Percentiles rank a stretch among this genome's conserved stretches.
phyloP scores from a whole-genome alignment of 768 basidiomycete genomes.

The Tulasnella sp. region DNA sequence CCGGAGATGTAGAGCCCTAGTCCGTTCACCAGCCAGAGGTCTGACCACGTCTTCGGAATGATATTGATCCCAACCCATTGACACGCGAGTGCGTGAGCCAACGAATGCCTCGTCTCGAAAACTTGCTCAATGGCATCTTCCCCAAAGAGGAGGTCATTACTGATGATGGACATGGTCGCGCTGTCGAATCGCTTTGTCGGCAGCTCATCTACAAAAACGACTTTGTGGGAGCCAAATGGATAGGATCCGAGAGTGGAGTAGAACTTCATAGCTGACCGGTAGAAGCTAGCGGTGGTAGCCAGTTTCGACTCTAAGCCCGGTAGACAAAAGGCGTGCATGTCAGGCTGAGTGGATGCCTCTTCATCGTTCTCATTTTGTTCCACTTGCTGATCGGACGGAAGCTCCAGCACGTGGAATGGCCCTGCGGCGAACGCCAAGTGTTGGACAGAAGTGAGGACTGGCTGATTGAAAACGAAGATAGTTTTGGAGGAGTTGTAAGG shows the following conservation, averaged over 20 bases:
- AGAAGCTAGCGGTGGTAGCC: slow-evolving; percentile 53
- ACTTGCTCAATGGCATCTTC: slow-evolving; percentile 89
- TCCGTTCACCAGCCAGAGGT: slow-evolving; percentile 95
- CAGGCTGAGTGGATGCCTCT: slow-evolving; percentile 45
- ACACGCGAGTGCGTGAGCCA: slow-evolving; percentile 80
- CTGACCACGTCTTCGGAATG: slow-evolving; percentile 83
- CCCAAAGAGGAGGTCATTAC: slow-evolving; percentile 72
- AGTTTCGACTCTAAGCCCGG: slow-evolving; percentile 76
- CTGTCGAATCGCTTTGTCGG: slow-evolving; percentile 72
- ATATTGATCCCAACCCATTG: slow-evolving; percentile 98
- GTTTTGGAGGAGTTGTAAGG: slow-evolving; percentile 89
- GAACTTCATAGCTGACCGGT: slow-evolving; percentile 86
- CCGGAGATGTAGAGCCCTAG: slow-evolving; percentile 83
- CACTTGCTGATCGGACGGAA: slow-evolving; percentile 45
- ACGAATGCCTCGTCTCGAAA: slow-evolving; percentile 73
- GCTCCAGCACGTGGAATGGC: slow-evolving; percentile 71
- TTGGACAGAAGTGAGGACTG: slow-evolving; percentile 82
- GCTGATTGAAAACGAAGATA: slow-evolving; percentile 85
- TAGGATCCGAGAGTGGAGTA: slow-evolving; percentile 88
- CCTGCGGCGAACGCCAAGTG: slow-evolving; percentile 95
- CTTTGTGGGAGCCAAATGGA: slow-evolving; percentile 88
- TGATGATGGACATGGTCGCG: slow-evolving; percentile 69
- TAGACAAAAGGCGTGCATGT: slow-evolving; percentile 84
- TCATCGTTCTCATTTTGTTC: slow-evolving; percentile 37
- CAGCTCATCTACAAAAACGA: slow-evolving; percentile 88